Percentiles rank a stretch among this genome's conserved stretches.
phyloP scores from a whole-genome alignment of 2,329 filamentous ascomycete species.

The Aspergillus cejpii region DNA sequence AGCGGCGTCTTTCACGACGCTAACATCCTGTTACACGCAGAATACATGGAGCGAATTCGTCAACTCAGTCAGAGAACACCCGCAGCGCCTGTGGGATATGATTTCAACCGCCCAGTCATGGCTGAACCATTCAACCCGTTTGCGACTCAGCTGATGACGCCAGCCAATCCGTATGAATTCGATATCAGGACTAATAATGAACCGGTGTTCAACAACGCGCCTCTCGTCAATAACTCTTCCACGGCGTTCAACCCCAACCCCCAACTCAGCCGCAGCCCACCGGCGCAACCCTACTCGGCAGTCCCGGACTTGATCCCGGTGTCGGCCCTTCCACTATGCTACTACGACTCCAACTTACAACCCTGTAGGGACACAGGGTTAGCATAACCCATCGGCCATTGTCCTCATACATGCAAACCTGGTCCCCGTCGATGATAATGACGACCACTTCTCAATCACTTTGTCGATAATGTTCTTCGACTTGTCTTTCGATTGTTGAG shows the following conservation, averaged over 20 bases:
- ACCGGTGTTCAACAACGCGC: background rate
- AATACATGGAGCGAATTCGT: slow-evolving; percentile 10
- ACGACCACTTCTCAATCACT: slow-evolving; percentile 78
- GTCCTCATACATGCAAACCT: slow-evolving; percentile 1
- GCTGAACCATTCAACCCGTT: slow-evolving; percentile 3
- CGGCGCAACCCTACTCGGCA: background rate
- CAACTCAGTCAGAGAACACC: slow-evolving; percentile 5
- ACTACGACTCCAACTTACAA: background rate
- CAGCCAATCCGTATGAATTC: background rate
- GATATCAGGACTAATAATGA: background rate
- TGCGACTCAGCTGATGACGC: background rate
- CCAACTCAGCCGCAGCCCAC: too few species aligned
- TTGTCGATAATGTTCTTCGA: slow-evolving; percentile 76
- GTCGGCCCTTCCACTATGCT: background rate
- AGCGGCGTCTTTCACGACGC: background rate
- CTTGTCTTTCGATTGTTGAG: slow-evolving; percentile 83
- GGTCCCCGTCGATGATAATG: slow-evolving; percentile 68
- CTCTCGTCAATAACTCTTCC: background rate
- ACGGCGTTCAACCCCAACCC: too few species aligned
- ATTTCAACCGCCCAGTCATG: slow-evolving; percentile 2
- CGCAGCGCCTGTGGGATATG: background rate
- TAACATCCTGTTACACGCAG: slow-evolving; percentile 3
- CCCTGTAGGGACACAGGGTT: background rate
- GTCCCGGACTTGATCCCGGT: background rate
- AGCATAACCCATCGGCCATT: background rate